Conservation (phyloP, 805 yeast species). For the Tetrapisispora iriomotensis region DNA sequence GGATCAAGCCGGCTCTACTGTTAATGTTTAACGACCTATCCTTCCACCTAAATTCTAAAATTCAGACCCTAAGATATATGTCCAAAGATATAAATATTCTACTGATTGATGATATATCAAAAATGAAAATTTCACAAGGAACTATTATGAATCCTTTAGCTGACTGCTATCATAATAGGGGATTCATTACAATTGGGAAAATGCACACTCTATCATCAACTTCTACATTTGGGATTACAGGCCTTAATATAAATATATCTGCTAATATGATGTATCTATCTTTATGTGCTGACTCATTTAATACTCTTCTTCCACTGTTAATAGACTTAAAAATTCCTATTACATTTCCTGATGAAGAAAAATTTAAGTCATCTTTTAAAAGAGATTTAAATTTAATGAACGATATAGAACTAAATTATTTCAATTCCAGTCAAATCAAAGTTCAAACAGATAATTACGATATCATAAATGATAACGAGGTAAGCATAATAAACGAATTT, state of each 20-base stretch:
- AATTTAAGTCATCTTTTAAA: conserved; percentile 34
- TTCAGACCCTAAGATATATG: conserved; percentile 16
- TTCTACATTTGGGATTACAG: background rate
- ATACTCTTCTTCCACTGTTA: conserved; percentile 55
- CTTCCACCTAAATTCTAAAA: background rate
- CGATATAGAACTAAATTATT: conserved; percentile 29
- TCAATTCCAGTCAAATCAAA: conserved; percentile 9
- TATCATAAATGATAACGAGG: conserved; percentile 6
- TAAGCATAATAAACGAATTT: conserved; percentile 13
- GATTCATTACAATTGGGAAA: conserved; percentile 22
- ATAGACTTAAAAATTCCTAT: conserved; percentile 68
- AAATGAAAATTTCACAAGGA: conserved; percentile 16
- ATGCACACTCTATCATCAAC: conserved; percentile 4
- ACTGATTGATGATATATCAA: conserved; percentile 52
- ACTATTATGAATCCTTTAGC: conserved; percentile 5
- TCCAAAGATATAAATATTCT: conserved; percentile 42
- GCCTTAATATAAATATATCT: background rate
- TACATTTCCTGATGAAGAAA: conserved; percentile 47
- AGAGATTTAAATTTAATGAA: conserved; percentile 33
- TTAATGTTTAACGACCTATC: conserved; percentile 29
- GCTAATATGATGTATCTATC: conserved; percentile 28
- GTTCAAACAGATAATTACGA: conserved; percentile 13
- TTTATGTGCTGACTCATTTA: conserved; percentile 77
- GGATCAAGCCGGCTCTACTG: conserved; percentile 46
- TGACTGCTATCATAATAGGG: conserved; percentile 16